These are phyloP conservation scores for Fusarium zealandicum DNA, from an alignment of 2,329 filamentous ascomycete species.

Conservation along the genomic window DNA sequence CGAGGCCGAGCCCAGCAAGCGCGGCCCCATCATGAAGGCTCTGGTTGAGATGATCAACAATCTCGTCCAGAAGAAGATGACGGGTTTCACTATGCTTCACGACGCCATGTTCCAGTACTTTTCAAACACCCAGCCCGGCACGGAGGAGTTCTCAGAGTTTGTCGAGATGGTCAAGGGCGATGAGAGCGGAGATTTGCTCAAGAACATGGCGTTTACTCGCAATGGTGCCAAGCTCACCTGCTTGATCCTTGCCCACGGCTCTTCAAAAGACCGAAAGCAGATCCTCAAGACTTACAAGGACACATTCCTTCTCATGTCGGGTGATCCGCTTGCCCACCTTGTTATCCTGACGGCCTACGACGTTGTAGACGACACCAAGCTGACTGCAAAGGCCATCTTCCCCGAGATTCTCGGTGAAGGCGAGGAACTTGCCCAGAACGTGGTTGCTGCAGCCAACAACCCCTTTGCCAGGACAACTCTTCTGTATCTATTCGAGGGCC, in stretches of 20 bases:
- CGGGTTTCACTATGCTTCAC: conserved; percentile 96
- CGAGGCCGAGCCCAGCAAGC: conserved; percentile 81
- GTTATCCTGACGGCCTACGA: conserved; percentile 88
- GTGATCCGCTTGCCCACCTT: conserved; percentile 78
- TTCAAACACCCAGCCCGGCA: conserved; percentile 76
- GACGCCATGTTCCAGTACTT: conserved; percentile 99
- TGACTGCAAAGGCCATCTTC: conserved; percentile 85
- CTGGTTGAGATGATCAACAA: conserved; percentile 88
- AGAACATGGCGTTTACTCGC: conserved; percentile 95
- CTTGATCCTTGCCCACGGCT: conserved; percentile 81
- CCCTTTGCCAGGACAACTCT: conserved; percentile 71
- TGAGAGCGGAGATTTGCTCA: conserved; percentile 86
- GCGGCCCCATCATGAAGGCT: conserved; percentile 84
- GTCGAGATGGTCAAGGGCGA: conserved; percentile 91
- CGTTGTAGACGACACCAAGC: conserved; percentile 91
- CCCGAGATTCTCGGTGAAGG: conserved; percentile 82
- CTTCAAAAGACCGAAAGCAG: conserved; percentile 90
- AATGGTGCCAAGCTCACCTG: conserved; percentile 84
- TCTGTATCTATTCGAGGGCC: conserved; percentile 80
- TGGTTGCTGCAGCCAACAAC: conserved; percentile 70
- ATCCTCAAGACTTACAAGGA: conserved; percentile 91
- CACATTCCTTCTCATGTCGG: conserved; percentile 83
- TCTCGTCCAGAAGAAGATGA: conserved; percentile 94
- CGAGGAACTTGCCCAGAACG: conserved; percentile 67
- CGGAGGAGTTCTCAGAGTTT: conserved; percentile 85